Evolutionary conservation across 768 basidiomycete species (phyloP), one percentile per base, ranked within the genome.

Genomic region (Mycena olivaceomarginata): DNA sequence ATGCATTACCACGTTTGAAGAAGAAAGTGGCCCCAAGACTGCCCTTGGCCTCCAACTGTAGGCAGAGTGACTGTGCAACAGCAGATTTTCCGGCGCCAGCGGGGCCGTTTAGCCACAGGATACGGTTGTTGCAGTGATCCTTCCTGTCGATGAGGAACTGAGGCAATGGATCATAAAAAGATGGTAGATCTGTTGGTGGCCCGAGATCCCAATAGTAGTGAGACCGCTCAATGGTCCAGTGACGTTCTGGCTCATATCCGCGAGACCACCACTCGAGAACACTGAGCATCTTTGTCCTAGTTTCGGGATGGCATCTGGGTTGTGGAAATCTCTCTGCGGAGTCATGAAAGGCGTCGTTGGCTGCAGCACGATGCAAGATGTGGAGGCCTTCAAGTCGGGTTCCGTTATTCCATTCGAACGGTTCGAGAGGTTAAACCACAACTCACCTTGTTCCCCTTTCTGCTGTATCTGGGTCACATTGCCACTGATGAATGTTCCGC

Each of bases 51-150:
- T 64, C 63, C 63, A 64, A 64, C 13, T 45, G 63, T 40, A 64
- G 63, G 63, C 63, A 64, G 63, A 64, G 63, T 64, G 63, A 64
- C 63, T 64, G 63, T 40, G 63, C 63, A 16, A 64, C 63, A 64
- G 63, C 63, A 64, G 63, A 64, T 43, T 64, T 64, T 64, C 63
- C 63, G 63, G 63, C 63, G 63, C 63, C 63, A 43, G 63, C 63
- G 63, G 63, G 63, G n/a, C 63, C 63, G 63, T 64, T 64, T 43
- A 64, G 63, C 63, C 63, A 64, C 63, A 64, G 63, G 63, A 64
- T 64, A 64, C 63, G 63, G 63, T n/a, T 43, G 18, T 64, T 16
- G n/a, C 41, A 39, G 40, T 20, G 63, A 64, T 43, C 63, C 63
- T 43, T 40, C 63, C 41, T 39, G 20, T 41, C n/a, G 63, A 5